Base-by-base conservation (phyloP, 345 rosid genomes). In the Odontarrhena argentea region DNA sequence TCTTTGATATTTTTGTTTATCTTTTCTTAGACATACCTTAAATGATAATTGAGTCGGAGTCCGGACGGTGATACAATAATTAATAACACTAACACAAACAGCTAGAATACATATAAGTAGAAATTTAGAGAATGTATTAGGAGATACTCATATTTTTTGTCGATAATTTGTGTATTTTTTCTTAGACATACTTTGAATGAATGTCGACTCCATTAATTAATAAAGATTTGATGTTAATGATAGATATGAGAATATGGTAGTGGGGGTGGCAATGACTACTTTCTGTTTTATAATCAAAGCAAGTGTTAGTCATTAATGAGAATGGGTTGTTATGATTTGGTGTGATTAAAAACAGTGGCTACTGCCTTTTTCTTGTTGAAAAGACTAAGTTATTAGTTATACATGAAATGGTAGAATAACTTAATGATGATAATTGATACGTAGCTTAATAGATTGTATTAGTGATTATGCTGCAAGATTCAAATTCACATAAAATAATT, bases 311-410 rank as follows among this genome's bases (percentile, higher is more conserved):
- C 34, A 24, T 34, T 42, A 60, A 25, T 35, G 60, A 32, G 8
- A 22, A 51, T 43, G 61, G 51, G 54, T 70, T 60, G 74, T 70
- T 61, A 52, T 43, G 47, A 52, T 60, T 52, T 32, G 67, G 74
- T 60, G 40, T 60, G 67, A 69, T 69, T 52, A 69, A 41, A 49
- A 49, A 49, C 35, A 11, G 14, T 22, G 38, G 13, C 1, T 7
- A 3, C 53, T 55, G 34, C 26, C 26, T 66, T 54, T 28, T 44
- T 42, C 41, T 2, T 32, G 30, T 66, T 8, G 18, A 53, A 46
- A 47, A 47, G 32, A 14, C 57, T 32, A 56, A 44, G 18, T 36
- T 25, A 36, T 56, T 26, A 12, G 55, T 54, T 28, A 8, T 53
- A 54, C 35, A 42, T 42, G 13, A 65, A 42, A 44, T 53, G 0